phyloP scores from a whole-genome alignment of 345 rosid species.

The Turnera subulata region DNA sequence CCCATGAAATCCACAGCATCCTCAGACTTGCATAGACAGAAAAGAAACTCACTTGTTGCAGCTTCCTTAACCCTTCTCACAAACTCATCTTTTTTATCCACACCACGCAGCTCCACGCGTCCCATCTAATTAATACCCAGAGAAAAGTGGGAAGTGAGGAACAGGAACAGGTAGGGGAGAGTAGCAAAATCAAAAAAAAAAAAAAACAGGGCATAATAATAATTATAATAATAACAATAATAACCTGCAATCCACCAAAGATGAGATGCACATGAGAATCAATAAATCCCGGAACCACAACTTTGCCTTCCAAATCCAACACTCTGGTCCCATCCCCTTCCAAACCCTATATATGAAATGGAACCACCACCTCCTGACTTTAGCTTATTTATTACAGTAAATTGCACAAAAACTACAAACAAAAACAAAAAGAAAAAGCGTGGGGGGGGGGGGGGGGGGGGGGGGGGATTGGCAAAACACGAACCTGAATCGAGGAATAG shows the following conservation, averaged over 20 bases:
- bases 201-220: neutral
- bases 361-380: neutral
- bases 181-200: neutral
- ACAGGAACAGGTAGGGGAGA: neutral
- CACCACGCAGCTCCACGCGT: slow-evolving; percentile 58
- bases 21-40: slow-evolving; percentile 3
- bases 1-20: no score
- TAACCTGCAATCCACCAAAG: slow-evolving; percentile 86
- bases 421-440: no score
- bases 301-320: slow-evolving; percentile 68
- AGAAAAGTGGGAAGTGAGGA: neutral
- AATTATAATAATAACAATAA: neutral
- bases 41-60: slow-evolving; percentile 45
- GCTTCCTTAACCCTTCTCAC: slow-evolving; percentile 71
- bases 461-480: neutral
- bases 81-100: slow-evolving; percentile 58
- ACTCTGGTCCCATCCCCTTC: slow-evolving; percentile 48
- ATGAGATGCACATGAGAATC: slow-evolving; percentile 91
- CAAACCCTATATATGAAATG: slow-evolving; percentile 39
- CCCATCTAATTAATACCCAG: slow-evolving; percentile 41
- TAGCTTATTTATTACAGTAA: neutral
- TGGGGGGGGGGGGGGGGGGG: no score
- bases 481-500: slow-evolving; percentile 65
- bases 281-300: slow-evolving; percentile 86
- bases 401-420: neutral